Evolutionary conservation across 495 filamentous ascomycete genomes (phyloP).

Genomic region (Penicillium parvum): DNA sequence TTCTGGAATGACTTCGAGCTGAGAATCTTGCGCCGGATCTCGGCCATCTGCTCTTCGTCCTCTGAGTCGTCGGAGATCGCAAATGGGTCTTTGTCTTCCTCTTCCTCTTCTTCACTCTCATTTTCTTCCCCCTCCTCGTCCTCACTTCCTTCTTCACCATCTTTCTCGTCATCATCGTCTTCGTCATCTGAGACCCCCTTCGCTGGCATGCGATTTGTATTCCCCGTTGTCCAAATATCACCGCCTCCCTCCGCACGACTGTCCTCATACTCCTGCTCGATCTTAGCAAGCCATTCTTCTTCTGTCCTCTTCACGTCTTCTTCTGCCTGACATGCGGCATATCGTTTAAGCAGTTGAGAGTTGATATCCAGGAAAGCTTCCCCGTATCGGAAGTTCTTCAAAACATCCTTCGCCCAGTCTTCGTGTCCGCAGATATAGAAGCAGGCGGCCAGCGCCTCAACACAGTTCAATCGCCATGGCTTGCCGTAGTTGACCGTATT

Average conservation of each 20-base stretch:
- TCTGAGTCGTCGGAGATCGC: slow-evolving; percentile 73
- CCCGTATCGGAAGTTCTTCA: slow-evolving; percentile 85
- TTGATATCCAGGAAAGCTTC: slow-evolving; percentile 87
- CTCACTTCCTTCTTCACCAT: slow-evolving; percentile 51
- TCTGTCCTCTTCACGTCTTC: slow-evolving; percentile 86
- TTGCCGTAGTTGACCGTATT: slow-evolving; percentile 97
- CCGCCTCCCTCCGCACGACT: slow-evolving; percentile 58
- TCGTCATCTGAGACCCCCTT: slow-evolving; percentile 47
- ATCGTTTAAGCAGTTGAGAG: slow-evolving; percentile 70
- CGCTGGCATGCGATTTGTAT: slow-evolving; percentile 63
- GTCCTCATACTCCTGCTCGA: slow-evolving; percentile 85
- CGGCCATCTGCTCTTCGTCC: slow-evolving; percentile 87
- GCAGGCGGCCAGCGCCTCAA: slow-evolving; percentile 86
- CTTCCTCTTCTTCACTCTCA: slow-evolving; percentile 47
- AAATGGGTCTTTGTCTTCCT: slow-evolving; percentile 57
- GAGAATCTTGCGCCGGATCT: slow-evolving; percentile 77
- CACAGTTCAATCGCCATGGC: slow-evolving; percentile 91
- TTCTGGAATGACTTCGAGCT: slow-evolving; percentile 82
- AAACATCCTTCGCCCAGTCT: slow-evolving; percentile 81
- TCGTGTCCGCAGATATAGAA: slow-evolving; percentile 88
- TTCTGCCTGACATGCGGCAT: slow-evolving; percentile 77
- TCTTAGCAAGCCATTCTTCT: slow-evolving; percentile 77
- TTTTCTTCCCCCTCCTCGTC: slow-evolving; percentile 45
- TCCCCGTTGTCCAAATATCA: slow-evolving; percentile 81
- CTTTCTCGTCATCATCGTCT: slow-evolving; percentile 38